phyloP scores from a whole-genome alignment of 108 stramenopile species.

The Poteriospumella lacustris region DNA sequence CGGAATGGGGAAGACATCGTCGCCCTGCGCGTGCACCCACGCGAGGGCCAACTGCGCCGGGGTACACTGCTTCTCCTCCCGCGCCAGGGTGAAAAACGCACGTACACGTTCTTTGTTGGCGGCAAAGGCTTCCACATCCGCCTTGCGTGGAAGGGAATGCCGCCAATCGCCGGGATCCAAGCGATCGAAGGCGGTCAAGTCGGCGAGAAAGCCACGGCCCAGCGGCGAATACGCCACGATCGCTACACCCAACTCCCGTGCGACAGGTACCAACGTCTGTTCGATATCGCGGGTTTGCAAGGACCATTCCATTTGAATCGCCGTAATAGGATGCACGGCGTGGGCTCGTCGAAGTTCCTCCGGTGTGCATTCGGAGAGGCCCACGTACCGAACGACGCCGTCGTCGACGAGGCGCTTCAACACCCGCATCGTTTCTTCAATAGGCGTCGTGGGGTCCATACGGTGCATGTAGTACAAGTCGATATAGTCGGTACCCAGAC shows the following conservation, averaged over 20 bases:
- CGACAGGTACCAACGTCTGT: constrained; percentile 41
- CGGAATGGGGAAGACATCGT: no score
- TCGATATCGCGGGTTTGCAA: constrained; percentile 44
- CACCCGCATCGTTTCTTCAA: constrained; percentile 22
- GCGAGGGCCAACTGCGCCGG: constrained; percentile 47
- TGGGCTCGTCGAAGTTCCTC: constrained; percentile 37
- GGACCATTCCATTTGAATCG: constrained; percentile 49
- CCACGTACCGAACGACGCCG: constrained; percentile 42
- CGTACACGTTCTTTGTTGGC: constrained; percentile 32
- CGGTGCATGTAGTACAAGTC: constrained; percentile 52
- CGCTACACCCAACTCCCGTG: constrained; percentile 42
- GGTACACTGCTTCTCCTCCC: constrained; percentile 30
- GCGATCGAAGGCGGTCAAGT: not conserved
- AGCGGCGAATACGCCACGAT: constrained; percentile 51
- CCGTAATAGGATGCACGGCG: constrained; percentile 33
- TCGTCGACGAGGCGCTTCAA: constrained; percentile 43
- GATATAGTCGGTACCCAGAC: constrained; percentile 35
- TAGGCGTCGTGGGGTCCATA: constrained; percentile 18
- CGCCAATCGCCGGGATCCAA: constrained; percentile 39
- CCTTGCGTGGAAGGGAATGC: constrained; percentile 26
- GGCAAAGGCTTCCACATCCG: constrained; percentile 36
- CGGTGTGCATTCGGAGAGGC: constrained; percentile 39
- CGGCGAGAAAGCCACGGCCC: constrained; percentile 36
- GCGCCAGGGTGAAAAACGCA: constrained; percentile 29
- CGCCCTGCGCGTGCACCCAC: constrained; percentile 35